Base-by-base conservation (phyloP, 2,329 filamentous ascomycete genomes). In the Pseudocercospora macadamiae region DNA sequence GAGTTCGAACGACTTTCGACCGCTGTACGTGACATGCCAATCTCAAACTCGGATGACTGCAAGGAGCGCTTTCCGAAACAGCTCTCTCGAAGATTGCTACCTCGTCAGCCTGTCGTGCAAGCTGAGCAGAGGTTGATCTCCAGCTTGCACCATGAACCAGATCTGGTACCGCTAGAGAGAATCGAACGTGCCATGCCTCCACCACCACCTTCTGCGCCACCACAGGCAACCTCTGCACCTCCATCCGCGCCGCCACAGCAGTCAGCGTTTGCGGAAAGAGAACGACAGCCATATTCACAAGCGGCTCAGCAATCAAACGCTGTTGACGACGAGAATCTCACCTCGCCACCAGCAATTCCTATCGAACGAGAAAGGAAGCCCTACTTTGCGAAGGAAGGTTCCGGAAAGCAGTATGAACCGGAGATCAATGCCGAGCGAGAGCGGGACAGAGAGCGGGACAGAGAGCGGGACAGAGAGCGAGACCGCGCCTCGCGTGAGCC, bases 31-130 rank as follows among this genome's bases (percentile, higher is more conserved):
- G 82, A 87, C 44, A 84, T 93, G 74, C 89, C 90, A 0, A 89
- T 96, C 66, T 86, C 73, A 67, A 85, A 87, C 55, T 80, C 86
- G 0, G 79, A 82, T 55, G 83, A 88, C 48, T 83, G 81, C 63
- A 85, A 83, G 9, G 89, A 93, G 73, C 81, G 89, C 2, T 87
- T 96, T 55, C 92, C 91, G 0, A 91, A 90, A 64, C 87, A 92
- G 66, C 81, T 96, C 2, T 87, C 90, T 1, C 81, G 91, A 37
- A 82, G 88, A 52, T 79, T 95, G 3, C 84, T 96, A 36, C 91
- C 91, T 0, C 76, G 78, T 0, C 73, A 74, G 6, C 79, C 83
- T 1, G 85, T 91, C 64, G 68, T 81, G 0, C 77, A 82, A 28
- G 77, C 84, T 0, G 82, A 85, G 55, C 83, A 86, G 61, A 76